These are phyloP conservation scores for Lathyrus sativus DNA, from an alignment of 306 rosid genomes.

Conservation along the genomic window DNA sequence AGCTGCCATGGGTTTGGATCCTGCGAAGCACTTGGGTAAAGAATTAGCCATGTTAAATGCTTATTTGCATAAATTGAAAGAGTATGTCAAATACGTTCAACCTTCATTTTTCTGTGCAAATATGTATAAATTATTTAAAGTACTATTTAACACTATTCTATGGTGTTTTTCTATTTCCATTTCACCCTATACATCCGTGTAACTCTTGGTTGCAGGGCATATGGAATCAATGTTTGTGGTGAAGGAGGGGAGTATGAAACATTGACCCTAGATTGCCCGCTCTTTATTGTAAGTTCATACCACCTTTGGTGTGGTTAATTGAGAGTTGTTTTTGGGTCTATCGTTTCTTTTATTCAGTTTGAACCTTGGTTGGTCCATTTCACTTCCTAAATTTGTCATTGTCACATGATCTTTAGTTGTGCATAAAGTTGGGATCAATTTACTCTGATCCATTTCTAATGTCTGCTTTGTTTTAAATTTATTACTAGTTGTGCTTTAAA, in stretches of 20 bases:
- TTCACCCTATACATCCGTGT: constrained; percentile 10
- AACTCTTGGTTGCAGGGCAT: constrained; percentile 55
- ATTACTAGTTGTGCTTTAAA: constrained; percentile 5
- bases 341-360: constrained; percentile 21
- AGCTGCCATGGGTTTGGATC: constrained; percentile 97
- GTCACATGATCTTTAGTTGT: constrained; percentile 5
- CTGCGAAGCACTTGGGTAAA: constrained; percentile 91
- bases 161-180: constrained; percentile 12
- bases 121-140: constrained; percentile 27
- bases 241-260: constrained; percentile 99
- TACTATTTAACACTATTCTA: constrained; percentile 3
- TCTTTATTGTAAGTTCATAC: constrained; percentile 67
- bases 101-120: constrained; percentile 30
- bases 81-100: constrained; percentile 49
- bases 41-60: constrained; percentile 69
- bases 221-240: constrained; percentile 90
- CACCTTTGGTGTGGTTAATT: constrained; percentile 5
- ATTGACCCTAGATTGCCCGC: constrained; percentile 91
- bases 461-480: constrained; percentile 11
- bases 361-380: no score
- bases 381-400: constrained; percentile 1
- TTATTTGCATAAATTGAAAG: constrained; percentile 82
- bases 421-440: not conserved
- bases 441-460: constrained; percentile 29
- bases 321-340: not conserved